phyloP scores from a whole-genome alignment of 2,329 filamentous ascomycete genomes.

The Trichoderma afroharzianum region DNA sequence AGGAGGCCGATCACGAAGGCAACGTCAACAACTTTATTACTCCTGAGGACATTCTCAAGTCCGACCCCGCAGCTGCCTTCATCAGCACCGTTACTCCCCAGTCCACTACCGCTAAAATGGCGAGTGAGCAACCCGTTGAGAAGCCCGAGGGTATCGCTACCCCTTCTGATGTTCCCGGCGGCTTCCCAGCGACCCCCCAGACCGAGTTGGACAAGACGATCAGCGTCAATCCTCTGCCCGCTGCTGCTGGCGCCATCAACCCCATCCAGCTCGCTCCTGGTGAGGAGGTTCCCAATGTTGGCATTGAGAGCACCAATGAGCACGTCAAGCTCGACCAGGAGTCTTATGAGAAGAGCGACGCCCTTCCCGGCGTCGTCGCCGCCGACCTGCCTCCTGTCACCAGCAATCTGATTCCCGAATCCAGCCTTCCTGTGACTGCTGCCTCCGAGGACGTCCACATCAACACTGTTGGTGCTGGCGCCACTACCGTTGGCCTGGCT shows the following conservation, averaged over 20 bases:
- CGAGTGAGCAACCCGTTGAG: slow-evolving; percentile 39
- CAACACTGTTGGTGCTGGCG: slow-evolving; percentile 49
- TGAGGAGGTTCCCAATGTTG: slow-evolving; percentile 74
- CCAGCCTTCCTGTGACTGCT: slow-evolving; percentile 64
- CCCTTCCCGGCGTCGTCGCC: slow-evolving; percentile 48
- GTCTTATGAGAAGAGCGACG: slow-evolving; percentile 79
- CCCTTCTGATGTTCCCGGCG: slow-evolving; percentile 40
- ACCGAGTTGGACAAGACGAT: slow-evolving; percentile 51
- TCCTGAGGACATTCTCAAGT: slow-evolving; percentile 62
- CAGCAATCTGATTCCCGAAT: slow-evolving; percentile 73
- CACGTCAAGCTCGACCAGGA: slow-evolving; percentile 77
- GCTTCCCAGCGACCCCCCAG: slow-evolving; percentile 65
- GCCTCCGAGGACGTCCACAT: slow-evolving; percentile 42
- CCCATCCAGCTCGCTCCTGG: slow-evolving; percentile 76
- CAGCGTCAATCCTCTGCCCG: slow-evolving; percentile 59
- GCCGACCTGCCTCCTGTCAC: slow-evolving; percentile 49
- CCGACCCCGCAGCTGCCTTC: slow-evolving; percentile 45
- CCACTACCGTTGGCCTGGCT: slow-evolving; percentile 68
- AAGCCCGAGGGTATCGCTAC: slow-evolving; percentile 24
- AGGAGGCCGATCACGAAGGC: slow-evolving; percentile 76
- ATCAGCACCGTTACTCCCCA: slow-evolving; percentile 67
- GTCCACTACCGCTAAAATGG: slow-evolving; percentile 68
- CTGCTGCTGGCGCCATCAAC: slow-evolving; percentile 65
- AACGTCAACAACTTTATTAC: slow-evolving; percentile 92
- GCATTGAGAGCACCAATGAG: slow-evolving; percentile 63